These are phyloP conservation scores for Colletotrichum sublineola DNA, from an alignment of 2,329 filamentous ascomycete species.

Conservation along the genomic window DNA sequence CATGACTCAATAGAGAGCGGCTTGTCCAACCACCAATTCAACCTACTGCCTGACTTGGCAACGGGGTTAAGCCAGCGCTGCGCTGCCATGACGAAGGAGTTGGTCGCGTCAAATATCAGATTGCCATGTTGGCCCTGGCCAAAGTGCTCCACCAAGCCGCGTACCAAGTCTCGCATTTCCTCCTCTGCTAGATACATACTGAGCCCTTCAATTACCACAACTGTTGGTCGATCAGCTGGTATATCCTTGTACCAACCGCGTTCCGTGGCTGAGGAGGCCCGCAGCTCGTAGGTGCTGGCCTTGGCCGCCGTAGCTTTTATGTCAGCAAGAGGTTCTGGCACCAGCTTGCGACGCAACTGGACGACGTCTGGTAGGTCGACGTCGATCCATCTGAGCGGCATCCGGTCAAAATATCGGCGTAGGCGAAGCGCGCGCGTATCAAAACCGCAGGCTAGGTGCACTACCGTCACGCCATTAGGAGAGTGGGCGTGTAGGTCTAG, in stretches of 20 bases:
- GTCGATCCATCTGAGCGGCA: not conserved
- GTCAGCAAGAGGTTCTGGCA: not conserved
- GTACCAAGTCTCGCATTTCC: not conserved
- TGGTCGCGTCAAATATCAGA: not conserved
- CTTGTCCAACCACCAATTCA: not conserved
- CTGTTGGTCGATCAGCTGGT: not conserved
- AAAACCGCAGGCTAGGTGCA: not conserved
- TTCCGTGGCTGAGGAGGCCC: not conserved
- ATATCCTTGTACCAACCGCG: not conserved
- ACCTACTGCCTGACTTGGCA: not conserved
- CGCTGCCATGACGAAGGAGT: not conserved
- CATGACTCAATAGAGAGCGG: not conserved
- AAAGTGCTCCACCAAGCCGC: not conserved
- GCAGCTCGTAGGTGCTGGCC: not conserved
- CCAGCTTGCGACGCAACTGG: not conserved
- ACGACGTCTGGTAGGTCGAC: not conserved
- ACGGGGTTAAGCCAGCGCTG: not conserved
- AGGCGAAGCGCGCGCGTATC: not conserved
- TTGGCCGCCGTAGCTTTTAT: rapidly evolving
- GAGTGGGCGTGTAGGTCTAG: not conserved
- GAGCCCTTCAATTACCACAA: not conserved
- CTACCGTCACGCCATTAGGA: not conserved
- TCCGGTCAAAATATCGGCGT: not conserved
- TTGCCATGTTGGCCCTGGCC: not conserved
- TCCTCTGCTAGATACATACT: not conserved